These are phyloP conservation scores for Acanthamoeba sp. DNA, from an alignment of 208 protist genomes.

Conservation along the genomic window DNA sequence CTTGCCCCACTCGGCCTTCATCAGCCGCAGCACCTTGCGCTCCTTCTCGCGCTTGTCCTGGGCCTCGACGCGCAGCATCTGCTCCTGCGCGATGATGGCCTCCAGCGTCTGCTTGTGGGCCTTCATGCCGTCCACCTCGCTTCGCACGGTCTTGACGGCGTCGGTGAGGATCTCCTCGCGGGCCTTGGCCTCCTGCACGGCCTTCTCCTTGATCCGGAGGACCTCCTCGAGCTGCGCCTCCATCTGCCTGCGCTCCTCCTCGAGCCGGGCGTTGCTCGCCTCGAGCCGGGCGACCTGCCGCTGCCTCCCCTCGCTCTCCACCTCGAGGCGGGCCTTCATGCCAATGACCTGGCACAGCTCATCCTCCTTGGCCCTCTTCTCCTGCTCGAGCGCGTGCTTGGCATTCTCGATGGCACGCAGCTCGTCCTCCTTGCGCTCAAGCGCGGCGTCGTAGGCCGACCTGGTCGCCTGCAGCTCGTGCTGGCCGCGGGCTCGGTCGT, in stretches of 20 bases:
- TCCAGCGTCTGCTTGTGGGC: not conserved
- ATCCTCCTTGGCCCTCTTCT: not conserved
- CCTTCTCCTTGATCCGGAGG: too few relatives aligned
- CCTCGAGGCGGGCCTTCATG: conserved; percentile 38
- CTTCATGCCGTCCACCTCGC: conserved; percentile 14
- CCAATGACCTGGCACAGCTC: not conserved
- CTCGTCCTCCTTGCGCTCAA: conserved; percentile 26
- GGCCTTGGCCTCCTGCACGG: not conserved
- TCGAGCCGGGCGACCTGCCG: not conserved
- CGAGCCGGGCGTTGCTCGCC: not conserved
- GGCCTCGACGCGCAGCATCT: not conserved
- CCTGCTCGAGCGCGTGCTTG: not conserved
- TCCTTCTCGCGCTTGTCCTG: conserved; percentile 17
- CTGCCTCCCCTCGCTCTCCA: not conserved
- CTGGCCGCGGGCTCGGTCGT: not conserved
- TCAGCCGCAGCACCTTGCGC: not conserved
- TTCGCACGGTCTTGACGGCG: not conserved
- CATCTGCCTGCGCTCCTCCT: not conserved
- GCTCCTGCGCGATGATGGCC: conserved; percentile 33
- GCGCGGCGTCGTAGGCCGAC: not conserved
- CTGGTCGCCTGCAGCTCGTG: not conserved
- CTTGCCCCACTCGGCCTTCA: conserved; percentile 10
- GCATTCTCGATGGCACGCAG: not conserved
- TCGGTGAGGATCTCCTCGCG: not conserved
- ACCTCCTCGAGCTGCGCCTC: too few relatives aligned